Evolutionary conservation across 805 yeast genomes (phyloP).

Genomic region (Brettanomyces bruxellensis): DNA sequence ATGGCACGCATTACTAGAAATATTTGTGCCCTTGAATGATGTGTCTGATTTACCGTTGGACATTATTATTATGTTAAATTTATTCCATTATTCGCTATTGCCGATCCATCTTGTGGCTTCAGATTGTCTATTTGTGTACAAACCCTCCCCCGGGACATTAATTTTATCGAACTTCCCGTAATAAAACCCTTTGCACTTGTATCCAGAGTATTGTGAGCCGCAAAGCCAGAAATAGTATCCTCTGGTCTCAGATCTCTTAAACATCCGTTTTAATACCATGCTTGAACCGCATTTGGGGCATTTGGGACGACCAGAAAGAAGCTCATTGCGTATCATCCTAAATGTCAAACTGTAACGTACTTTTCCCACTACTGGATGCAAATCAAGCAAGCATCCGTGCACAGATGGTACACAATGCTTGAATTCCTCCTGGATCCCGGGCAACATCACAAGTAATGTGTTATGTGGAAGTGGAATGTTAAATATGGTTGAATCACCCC

Average conservation of each 20-base stretch:
- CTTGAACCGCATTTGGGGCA: slow-evolving; percentile 32
- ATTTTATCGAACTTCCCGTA: slow-evolving; percentile 38
- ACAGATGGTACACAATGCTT: slow-evolving; percentile 55
- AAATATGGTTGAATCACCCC: slow-evolving; percentile 26
- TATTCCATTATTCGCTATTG: slow-evolving; percentile 24
- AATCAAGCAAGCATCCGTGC: slow-evolving; percentile 25
- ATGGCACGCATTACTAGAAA: no score
- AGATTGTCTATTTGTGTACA: slow-evolving; percentile 23
- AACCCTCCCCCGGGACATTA: slow-evolving; percentile 2
- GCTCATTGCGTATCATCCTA: slow-evolving; percentile 39
- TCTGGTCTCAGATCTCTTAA: slow-evolving; percentile 32
- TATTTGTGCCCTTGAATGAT: no score
- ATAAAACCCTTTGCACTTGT: slow-evolving; percentile 39
- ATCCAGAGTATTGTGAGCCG: slow-evolving; percentile 31
- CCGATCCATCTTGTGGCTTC: slow-evolving; percentile 39
- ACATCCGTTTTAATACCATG: slow-evolving; percentile 52
- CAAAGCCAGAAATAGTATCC: slow-evolving; percentile 68
- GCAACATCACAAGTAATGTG: slow-evolving; percentile 61
- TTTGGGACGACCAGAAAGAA: slow-evolving; percentile 28
- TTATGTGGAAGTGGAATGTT: slow-evolving; percentile 64
- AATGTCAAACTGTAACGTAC: slow-evolving; percentile 58
- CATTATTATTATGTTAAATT: no score
- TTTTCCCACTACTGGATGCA: slow-evolving; percentile 40
- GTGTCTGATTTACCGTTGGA: no score
- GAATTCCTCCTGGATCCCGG: slow-evolving; percentile 70